Base-by-base conservation (phyloP, 805 yeast genomes). In the Candida maesae region DNA sequence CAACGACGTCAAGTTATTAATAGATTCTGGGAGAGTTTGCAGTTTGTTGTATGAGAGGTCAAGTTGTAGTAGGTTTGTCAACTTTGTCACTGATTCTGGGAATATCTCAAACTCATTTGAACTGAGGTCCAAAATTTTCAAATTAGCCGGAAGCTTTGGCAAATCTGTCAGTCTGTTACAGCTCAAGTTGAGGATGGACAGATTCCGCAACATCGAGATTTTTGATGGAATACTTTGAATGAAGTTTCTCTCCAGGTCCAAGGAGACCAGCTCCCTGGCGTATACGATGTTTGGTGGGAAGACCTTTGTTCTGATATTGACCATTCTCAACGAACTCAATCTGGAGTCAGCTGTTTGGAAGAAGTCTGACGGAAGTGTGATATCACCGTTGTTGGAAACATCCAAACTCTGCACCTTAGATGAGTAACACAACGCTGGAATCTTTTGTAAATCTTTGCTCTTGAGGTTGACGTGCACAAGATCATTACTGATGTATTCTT, bases 11-110 rank as follows among this genome's bases (percentile, higher is more conserved):
- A 91, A 64, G 17, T 73, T 67, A 13, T 79, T 76, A 24, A 88
- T 71, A 3, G 79, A 70, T 11, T 63, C 68, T 0, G 97, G 95
- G 1, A 93, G 50, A 3, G 45, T 44, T 3, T 71, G 63, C 21
- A 93, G 74, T 38, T 77, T 76, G 60, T 93, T 93, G 62, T 87
- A 90, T 0, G 96, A 85, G 32, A 91, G 56, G 56, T 91, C 95
- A 47, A 93, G 68, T 39, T 81, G 82, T 32, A 68, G 64, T 39
- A 91, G 69, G 38, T 73, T 74, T 0, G 68, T 56, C 46, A 91
- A 69, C 18, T 74, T 70, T 49, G 78, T 77, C 15, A 91, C 66
- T 2, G 82, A 74, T 38, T 76, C 82, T 0, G 93, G 95, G 46
- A 79, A 80, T 2, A 50, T 50, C 33, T 71, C 71, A 54, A 85